Percentiles rank a stretch among this genome's conserved stretches.
Evolutionary conservation across 208 protist species (phyloP).

Genomic region (Acanthamoeba royreba): DNA sequence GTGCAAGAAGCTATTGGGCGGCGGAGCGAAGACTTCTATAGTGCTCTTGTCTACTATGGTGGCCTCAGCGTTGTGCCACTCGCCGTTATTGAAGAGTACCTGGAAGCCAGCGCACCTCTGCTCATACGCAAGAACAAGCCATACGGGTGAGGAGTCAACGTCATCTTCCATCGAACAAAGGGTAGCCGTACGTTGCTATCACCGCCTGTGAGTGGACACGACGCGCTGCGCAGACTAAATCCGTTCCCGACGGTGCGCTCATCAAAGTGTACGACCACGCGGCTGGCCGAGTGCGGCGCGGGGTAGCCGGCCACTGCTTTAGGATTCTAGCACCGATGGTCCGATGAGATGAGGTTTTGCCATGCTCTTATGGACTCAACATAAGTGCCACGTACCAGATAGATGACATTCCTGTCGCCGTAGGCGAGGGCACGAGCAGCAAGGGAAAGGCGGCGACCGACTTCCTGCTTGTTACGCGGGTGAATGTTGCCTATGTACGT

Average conservation of each 20-base stretch:
- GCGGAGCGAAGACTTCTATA: background rate
- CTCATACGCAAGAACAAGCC: background rate
- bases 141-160: background rate
- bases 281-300: background rate
- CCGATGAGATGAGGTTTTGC: background rate
- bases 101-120: background rate
- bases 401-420: background rate
- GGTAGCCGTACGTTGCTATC: background rate
- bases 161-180: background rate
- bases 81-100: background rate
- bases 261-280: background rate
- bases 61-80: background rate
- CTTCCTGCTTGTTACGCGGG: constrained; percentile 45
- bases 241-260: background rate
- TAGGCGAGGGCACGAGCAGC: background rate
- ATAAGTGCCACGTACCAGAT: background rate
- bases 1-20: background rate
- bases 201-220: background rate
- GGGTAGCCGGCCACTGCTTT: background rate
- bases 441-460: background rate
- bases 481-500: background rate
- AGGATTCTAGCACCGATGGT: background rate
- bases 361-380: background rate
- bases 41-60: background rate
- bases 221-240: background rate